Evolutionary conservation across 306 rosid genomes (phyloP), one percentile per base, ranked within the genome.

Genomic region (Quercus dentata): DNA sequence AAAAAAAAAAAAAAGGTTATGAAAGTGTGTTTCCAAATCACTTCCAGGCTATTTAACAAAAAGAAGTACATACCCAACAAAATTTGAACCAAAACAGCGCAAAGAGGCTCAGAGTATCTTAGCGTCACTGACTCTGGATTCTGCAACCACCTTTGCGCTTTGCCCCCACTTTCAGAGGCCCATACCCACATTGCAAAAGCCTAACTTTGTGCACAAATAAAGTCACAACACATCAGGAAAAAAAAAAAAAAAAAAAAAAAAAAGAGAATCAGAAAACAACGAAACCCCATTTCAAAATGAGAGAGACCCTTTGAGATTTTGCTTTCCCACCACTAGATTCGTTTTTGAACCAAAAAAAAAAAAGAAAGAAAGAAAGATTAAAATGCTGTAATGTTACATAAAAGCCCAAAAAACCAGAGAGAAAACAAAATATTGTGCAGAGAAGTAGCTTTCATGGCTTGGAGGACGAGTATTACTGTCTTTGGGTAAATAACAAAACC

Each of bases 401-500:
- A 41, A 63, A 63, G 1, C 73, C 79, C 73, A 68, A 57, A 68
- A 57, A 21, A 56, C 25, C 58, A 15, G 76, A 81, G 76, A 81
- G 71, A 78, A 12, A 81, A 81, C 81, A 63, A 82, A 79, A 78
- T 77, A 83, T 83, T 80, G 38, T 44, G 56, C 67, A 59, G 89
- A 81, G 83, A 78, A 80, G 90, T 83, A 78, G 86, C 87, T 90
- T 79, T 89, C 91, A 85, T 69, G 80, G 85, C 82, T 77, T 79
- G 69, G 77, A 73, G 71, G 46, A 79, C 82, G 81, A 75, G 87
- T 78, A 52, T 77, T 79, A 44, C 76, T 87, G 64, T 41, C 81
- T 63, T 70, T 80, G 84, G 84, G 84, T 85, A 62, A 35, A 49
- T 88, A 81, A 41, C 46, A 41, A 88, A 77, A 83, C 83, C 90